These are phyloP conservation scores for Solanum arcanum DNA, from an alignment of 257 asterid genomes.

Conservation along the genomic window DNA sequence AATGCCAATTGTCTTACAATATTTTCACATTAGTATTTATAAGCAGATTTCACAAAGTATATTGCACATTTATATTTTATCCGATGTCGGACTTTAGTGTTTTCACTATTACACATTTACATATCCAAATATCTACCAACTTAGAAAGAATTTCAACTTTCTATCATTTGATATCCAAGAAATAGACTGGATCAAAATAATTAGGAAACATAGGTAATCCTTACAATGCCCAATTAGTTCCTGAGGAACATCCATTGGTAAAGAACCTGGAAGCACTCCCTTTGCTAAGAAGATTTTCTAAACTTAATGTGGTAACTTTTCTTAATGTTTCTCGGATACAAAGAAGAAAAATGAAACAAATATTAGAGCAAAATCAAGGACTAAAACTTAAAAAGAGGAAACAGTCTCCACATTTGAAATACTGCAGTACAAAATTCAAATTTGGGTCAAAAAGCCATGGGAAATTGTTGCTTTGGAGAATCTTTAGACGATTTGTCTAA, in stretches of 20 bases:
- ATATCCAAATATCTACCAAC: neutral
- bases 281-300: neutral
- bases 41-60: neutral
- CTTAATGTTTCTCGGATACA: neutral
- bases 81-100: neutral
- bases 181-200: neutral
- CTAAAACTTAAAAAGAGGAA: neutral
- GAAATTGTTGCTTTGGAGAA: neutral
- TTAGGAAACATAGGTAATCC: neutral
- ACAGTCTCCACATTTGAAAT: neutral
- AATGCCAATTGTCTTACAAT: too few relatives aligned
- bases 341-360: neutral
- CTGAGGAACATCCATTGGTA: neutral
- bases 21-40: neutral
- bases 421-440: neutral
- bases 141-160: neutral
- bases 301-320: neutral
- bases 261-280: neutral
- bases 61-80: neutral
- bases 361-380: neutral
- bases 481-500: neutral
- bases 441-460: neutral
- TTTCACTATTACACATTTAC: neutral
- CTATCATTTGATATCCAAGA: neutral
- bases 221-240: neutral